Evolutionary conservation across 345 rosid genomes (phyloP), one percentile per base, ranked within the genome.

Genomic region (Limnanthes douglasii): DNA sequence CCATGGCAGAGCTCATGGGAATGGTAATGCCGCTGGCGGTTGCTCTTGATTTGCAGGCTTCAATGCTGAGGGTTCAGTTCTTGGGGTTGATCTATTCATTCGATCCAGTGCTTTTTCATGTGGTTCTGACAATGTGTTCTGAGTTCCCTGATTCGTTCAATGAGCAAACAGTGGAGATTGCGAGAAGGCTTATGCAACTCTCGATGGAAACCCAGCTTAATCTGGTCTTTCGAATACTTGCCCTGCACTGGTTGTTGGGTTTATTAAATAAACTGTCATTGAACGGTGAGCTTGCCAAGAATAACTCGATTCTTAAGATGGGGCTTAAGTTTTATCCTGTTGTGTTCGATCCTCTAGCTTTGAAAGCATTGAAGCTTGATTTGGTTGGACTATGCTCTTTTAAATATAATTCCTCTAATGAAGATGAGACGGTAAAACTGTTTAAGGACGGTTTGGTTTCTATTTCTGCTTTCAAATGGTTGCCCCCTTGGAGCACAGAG

Each of bases 401-500:
- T 31, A 60, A 52, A 66, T 50, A 72, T 27, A 75, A 59, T 36
- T 44, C 14, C 28, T 58, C 59, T 59, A 66, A 43, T 12, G 55
- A 24, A 24, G 55, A 46, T 34, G 65, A 45, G 46, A 45, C 46
- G 2, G 68, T 63, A 34, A 63, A 60, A 40, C 51, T 72, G 34
- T 72, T 88, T 57, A 67, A 73, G 54, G 72, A 69, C 15, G 74
- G 90, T 28, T 62, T 88, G 45, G 59, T 68, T 11, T 76, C 90
- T 6, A 84, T 88, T 54, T 73, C 83, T 4, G 86, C 78, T 46
- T 83, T 83, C 56, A 79, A 73, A 47, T 88, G 97, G 97, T 57
- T 88, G 62, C 86, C 97, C 53, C 70, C 93, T 7, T 72, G 81
- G 75, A 83, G 95, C 62, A 51, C 86, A n/a, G 97, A 88, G 66